Evolutionary conservation across 352 stramenopile genomes (phyloP), one percentile per base, ranked within the genome.

Genomic region (Phytopythium chamaehyphon): DNA sequence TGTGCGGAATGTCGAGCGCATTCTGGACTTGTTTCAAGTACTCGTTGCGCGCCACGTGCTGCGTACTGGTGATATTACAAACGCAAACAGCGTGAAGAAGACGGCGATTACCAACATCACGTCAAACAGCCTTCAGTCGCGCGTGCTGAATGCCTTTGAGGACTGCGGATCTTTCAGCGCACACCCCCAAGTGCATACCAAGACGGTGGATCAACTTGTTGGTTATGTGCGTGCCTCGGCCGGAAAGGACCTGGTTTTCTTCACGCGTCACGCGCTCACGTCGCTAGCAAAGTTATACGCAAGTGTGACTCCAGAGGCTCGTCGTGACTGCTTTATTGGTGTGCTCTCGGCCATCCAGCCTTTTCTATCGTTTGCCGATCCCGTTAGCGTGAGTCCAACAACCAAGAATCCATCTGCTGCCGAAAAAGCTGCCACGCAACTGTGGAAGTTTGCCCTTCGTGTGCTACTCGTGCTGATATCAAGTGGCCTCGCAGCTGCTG

Each of bases 141-240:
- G 83, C 8, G 80, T 94, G 14, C 63, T 94, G 11, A 92, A 94
- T 26, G 80, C 77, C 3, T 94, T 90, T 37, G 84, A 94, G 64
- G 84, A 91, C 31, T 94, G 82, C 44, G 67, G 59, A 0, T 92
- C 76, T 22, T 94, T 91, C 46, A 66, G 48, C 7, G 61, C 67
- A 0, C 77, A 91, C 19, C 79, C 77, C 0, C 44, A 71, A 33
- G 71, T 94, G 12, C 84, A 94, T 48, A 62, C 69, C 2, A 83
- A 78, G 51, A 61, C 73, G 26, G 33, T 94, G n/a, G 76, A 83
- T 42, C 84, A 94, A 26, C 59, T 92, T 9, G 69, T 88, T 21
- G 55, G 46, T 21, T 94, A 88, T 28, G 76, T 94, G 14, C 61
- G 43, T 0, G 42, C 68, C 22, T 80, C 84, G 6, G 59, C 59